Base-by-base conservation (phyloP, 768 basidiomycete species). In the Artomyces pyxidatus region DNA sequence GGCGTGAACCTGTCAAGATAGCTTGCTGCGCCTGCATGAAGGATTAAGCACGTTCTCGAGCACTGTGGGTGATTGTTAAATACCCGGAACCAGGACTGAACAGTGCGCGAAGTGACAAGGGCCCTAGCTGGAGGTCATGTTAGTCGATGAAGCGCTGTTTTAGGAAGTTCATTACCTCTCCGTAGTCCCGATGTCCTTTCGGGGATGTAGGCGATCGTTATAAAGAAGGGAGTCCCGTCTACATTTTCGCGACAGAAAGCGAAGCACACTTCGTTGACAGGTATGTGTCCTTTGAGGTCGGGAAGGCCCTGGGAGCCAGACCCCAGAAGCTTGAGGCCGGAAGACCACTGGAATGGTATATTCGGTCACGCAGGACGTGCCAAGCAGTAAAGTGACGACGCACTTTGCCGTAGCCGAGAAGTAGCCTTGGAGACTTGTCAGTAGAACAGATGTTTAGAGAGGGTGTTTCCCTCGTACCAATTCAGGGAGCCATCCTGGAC, bases 51-150 rank as follows among this genome's bases (percentile, higher is more conserved):
- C n/a, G n/a, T n/a, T n/a, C 12, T 28, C 10, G 32, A 17, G 17
- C 23, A 48, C n/a, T 16, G 32, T 35, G 19, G 32, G 28, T 26
- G n/a, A 26, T 5, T 25, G 40, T 43, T 32, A 25, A n/a, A n/a
- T n/a, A 55, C 54, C 51, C 44, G 53, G 38, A 52, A 55, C 54
- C 54, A 55, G 4, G 54, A 48, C 40, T 55, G 54, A 12, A 55
- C 51, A n/a, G 54, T 55, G 2, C 51, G 51, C 4, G 46, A 48
- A 1, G 51, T 42, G 42, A 45, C 37, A 17, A 51, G 29, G 27
- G 54, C 47, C n/a, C 54, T 52, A 22, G 54, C 54, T 55, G 21
- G 22, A 40, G 4, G 7, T n/a, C 17, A 17, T 21, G 7, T 40
- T 19, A 21, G 32, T 40, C 4, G 19, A 21, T 17, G 42, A 12